Evolutionary conservation across 2,329 filamentous ascomycete species (phyloP).

Genomic region (Clonostachys byssicola): DNA sequence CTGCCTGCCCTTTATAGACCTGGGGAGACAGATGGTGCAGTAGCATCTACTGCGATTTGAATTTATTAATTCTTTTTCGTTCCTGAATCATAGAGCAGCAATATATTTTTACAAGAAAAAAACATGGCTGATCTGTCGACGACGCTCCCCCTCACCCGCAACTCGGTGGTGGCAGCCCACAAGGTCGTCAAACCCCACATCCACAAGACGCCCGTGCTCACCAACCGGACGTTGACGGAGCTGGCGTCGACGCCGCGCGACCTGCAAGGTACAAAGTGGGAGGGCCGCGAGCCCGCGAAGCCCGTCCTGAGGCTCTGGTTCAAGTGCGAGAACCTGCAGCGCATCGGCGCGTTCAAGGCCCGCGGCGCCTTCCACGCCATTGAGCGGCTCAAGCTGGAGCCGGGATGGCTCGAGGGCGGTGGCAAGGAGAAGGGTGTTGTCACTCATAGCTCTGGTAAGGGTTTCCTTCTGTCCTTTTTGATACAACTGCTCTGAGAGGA

Average conservation of each 20-base stretch:
- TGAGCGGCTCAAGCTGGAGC: constrained; percentile 59
- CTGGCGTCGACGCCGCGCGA: constrained; percentile 72
- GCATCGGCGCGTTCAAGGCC: constrained; percentile 88
- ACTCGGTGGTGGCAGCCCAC: constrained; percentile 69
- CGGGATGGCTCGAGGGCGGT: constrained; percentile 55
- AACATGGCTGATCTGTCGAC: constrained; percentile 49
- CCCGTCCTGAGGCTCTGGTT: constrained; percentile 78
- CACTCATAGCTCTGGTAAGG: constrained; percentile 80
- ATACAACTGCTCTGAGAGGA: not conserved
- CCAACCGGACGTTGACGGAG: constrained; percentile 67
- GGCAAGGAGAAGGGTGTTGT: constrained; percentile 68
- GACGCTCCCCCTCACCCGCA: constrained; percentile 63
- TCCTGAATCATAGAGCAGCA: too few species aligned
- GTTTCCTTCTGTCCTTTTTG: not conserved
- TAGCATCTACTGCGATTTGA: constrained; percentile 3
- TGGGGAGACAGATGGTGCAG: too few species aligned
- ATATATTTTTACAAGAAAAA: too few species aligned
- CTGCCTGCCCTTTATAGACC: too few species aligned
- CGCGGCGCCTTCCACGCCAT: constrained; percentile 88
- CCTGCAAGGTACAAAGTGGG: constrained; percentile 51
- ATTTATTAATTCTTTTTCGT: not conserved
- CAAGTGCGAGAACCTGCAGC: constrained; percentile 94
- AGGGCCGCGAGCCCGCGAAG: constrained; percentile 49
- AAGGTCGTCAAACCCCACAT: constrained; percentile 69
- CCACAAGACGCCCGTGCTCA: constrained; percentile 80